Base-by-base conservation (phyloP, 345 rosid genomes). In the Dimocarpus longan region DNA sequence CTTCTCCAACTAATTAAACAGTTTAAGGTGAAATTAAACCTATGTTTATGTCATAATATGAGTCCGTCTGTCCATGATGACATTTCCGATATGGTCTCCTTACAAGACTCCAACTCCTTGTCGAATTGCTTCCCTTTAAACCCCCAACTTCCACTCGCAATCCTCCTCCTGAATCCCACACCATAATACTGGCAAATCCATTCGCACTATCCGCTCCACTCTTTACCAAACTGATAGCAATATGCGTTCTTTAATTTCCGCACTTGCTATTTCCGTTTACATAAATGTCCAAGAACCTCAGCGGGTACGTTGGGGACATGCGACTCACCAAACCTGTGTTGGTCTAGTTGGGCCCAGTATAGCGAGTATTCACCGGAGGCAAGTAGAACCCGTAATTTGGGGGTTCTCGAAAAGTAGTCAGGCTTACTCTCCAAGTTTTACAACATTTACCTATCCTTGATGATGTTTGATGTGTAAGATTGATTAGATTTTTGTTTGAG, bases 251-350 rank as follows among this genome's bases (percentile, higher is more conserved):
- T 89, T 88, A 82, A 77, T 82, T 69, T 82, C 90, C 3, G 69
- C 75, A 39, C 75, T 87, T 39, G 88, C 86, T 44, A 81, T 70
- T 50, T 88, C 93, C 1, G 86, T 82, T 63, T 91, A 75, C 78
- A 84, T n/a, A n/a, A n/a, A n/a, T 79, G 66, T 93, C 97, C 64
- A 97, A 94, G 78, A 93, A 90, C 76, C 75, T 96, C 0, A 81
- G 94, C 2, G 99, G 93, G 15, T 94, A 98, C 18, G 92, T 91
- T 76, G 83, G 93, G 81, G 97, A 96, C 85, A 88, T 94, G 93
- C 88, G 90, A 9, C 97, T 94, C 62, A 97, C 94, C 8, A 97
- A 93, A 78, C 97, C 93, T 32, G 97, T 32, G 37, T 32, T 32
- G 37, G 37, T 32, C 4, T 2, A 32, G 37, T 32, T 32, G 37